Percentiles rank a stretch among this genome's conserved stretches.
phyloP scores from a whole-genome alignment of 768 basidiomycete genomes.

The Cystofilobasidium macerans region DNA sequence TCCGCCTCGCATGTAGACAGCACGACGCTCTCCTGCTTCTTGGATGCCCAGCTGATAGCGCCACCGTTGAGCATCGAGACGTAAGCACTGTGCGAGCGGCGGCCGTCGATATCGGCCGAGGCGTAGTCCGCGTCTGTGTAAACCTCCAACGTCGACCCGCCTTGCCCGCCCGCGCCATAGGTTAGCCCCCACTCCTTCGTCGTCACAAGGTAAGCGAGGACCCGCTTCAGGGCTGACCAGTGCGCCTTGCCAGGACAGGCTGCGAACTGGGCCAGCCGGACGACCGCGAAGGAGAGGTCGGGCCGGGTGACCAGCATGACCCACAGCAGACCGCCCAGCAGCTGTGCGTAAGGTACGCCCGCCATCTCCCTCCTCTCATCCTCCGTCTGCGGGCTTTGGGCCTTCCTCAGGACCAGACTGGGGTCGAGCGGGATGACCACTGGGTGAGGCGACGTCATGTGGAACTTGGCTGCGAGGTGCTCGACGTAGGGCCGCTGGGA shows the following conservation, averaged over 20 bases:
- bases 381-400: background rate
- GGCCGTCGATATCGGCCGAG: constrained; percentile 31
- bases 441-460: background rate
- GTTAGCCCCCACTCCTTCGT: constrained; percentile 35
- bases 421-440: background rate
- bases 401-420: constrained; percentile 5
- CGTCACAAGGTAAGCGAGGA: constrained; percentile 29
- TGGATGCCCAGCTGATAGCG: constrained; percentile 39
- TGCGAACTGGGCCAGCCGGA: constrained; percentile 11
- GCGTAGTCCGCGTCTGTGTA: constrained; percentile 37
- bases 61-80: constrained; percentile 37
- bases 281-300: constrained; percentile 19
- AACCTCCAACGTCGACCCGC: constrained; percentile 29
- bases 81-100: constrained; percentile 39
- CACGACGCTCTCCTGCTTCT: constrained; percentile 39
- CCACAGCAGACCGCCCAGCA: constrained; percentile 26
- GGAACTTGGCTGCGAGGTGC: constrained; percentile 6
- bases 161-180: constrained; percentile 40
- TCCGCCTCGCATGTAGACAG: constrained; percentile 44
- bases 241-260: constrained; percentile 19
- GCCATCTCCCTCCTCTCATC: constrained; percentile 4
- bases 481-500: constrained; percentile 21
- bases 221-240: constrained; percentile 26
- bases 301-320: constrained; percentile 24
- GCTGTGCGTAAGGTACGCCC: constrained; percentile 12